Conservation (phyloP, 2,329 filamentous ascomycete species). For the Neurospora crassa region DNA sequence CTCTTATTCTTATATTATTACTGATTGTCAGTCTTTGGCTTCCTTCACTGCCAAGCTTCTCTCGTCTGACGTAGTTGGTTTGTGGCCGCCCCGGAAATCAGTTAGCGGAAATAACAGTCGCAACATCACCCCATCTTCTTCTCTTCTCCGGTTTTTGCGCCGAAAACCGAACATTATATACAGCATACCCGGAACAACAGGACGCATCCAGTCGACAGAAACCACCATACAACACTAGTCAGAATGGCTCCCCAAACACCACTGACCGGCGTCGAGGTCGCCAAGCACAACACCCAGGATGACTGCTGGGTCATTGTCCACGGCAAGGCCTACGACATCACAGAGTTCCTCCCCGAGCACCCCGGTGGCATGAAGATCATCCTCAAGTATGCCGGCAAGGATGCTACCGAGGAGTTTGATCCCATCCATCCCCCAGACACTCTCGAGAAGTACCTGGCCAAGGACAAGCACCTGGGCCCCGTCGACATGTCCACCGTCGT, state of each 20-base stretch:
- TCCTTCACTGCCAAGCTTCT: background rate
- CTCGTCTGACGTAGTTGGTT: background rate
- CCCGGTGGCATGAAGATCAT: slow-evolving; percentile 89
- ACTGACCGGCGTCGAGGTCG: slow-evolving; percentile 44
- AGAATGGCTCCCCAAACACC: slow-evolving; percentile 24
- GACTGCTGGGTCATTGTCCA: slow-evolving; percentile 91
- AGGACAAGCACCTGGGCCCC: slow-evolving; percentile 77
- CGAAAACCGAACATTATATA: background rate
- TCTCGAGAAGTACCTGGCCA: slow-evolving; percentile 72
- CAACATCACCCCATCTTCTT: background rate
- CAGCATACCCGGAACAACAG: background rate
- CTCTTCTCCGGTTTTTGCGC: background rate
- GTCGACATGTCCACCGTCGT: slow-evolving; percentile 80
- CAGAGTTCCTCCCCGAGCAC: slow-evolving; percentile 82
- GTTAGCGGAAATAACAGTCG: background rate
- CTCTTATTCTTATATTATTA: background rate
- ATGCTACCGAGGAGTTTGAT: slow-evolving; percentile 86
- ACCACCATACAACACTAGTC: slow-evolving; percentile 16
- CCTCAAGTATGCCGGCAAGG: slow-evolving; percentile 91
- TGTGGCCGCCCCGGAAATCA: background rate
- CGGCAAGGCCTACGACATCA: slow-evolving; percentile 82
- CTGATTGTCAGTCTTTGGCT: background rate
- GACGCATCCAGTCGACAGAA: background rate
- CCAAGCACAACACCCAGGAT: slow-evolving; percentile 67
- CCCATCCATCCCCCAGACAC: slow-evolving; percentile 85